Evolutionary conservation across 257 asterid species (phyloP).

Genomic region (Nicotiana knightiana): DNA sequence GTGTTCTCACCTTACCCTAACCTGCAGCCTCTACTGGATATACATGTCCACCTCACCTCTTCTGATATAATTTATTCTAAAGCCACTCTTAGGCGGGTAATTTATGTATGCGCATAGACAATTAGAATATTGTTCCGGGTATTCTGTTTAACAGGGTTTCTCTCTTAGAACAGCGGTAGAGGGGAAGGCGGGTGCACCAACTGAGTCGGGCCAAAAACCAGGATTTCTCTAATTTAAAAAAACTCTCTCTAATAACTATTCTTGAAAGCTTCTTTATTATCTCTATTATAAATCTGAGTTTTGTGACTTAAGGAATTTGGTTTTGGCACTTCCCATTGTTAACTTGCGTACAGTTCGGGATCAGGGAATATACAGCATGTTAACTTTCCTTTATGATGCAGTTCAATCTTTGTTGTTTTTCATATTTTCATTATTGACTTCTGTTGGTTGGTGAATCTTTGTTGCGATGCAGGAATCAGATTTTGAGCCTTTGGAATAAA

Average conservation of each 20-base stretch:
- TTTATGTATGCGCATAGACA: background rate
- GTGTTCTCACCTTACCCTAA: background rate
- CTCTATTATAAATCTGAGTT: background rate
- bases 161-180: background rate
- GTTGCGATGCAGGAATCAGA: constrained; percentile 60
- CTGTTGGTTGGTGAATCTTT: constrained; percentile 23
- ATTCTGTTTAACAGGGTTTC: background rate
- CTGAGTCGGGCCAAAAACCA: background rate
- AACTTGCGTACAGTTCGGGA: background rate
- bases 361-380: background rate
- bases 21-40: background rate
- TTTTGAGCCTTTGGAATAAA: constrained; percentile 90
- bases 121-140: background rate
- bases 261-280: background rate
- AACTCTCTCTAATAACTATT: background rate
- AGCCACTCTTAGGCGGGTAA: background rate
- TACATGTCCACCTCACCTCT: background rate
- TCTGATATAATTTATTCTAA: background rate
- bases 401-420: constrained; percentile 1
- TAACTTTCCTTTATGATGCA: background rate
- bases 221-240: background rate
- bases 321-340: background rate
- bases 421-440: constrained; percentile 2
- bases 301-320: background rate
- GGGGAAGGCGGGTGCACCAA: background rate